Percentiles rank a stretch among this genome's conserved stretches.
Conservation (phyloP, 1,284 basidiomycete genomes). For the Rhodotorula glutinis region DNA sequence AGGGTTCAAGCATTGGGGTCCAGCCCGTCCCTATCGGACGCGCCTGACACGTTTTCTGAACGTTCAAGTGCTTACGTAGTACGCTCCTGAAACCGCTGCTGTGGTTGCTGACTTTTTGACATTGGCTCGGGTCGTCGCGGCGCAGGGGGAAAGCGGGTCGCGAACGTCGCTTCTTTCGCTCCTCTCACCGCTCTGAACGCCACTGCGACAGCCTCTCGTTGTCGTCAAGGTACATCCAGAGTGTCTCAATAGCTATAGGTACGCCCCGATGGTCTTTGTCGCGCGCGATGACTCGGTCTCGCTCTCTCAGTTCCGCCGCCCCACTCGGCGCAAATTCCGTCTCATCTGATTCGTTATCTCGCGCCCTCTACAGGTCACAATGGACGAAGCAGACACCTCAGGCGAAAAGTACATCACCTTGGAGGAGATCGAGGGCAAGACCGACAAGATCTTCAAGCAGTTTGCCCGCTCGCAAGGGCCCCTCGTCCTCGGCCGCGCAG, state of each 20-base stretch:
- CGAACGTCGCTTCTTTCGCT: no score
- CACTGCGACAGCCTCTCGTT: no score
- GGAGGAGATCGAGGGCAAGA: not conserved
- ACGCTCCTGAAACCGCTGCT: no score
- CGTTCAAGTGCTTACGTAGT: no score
- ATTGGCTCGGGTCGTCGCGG: no score
- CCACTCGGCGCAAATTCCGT: not conserved
- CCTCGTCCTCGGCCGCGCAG: conserved; percentile 14
- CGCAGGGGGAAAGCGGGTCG: no score
- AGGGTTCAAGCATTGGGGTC: no score
- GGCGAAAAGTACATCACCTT: conserved; percentile 8
- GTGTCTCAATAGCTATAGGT: not conserved
- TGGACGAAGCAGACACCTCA: not conserved
- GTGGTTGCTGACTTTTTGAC: no score
- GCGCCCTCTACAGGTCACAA: not conserved
- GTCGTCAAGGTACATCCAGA: not conserved
- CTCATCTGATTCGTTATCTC: not conserved
- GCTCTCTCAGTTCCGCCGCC: not conserved
- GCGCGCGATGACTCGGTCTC: no score
- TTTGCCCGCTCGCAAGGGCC: not conserved
- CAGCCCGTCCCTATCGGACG: no score
- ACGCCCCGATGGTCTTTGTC: not conserved
- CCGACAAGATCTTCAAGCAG: conserved; percentile 5
- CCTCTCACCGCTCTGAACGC: no score
- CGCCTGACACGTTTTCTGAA: no score